phyloP scores from a whole-genome alignment of 176 grass and related monocot genomes.

The Musa troglodytarum region DNA sequence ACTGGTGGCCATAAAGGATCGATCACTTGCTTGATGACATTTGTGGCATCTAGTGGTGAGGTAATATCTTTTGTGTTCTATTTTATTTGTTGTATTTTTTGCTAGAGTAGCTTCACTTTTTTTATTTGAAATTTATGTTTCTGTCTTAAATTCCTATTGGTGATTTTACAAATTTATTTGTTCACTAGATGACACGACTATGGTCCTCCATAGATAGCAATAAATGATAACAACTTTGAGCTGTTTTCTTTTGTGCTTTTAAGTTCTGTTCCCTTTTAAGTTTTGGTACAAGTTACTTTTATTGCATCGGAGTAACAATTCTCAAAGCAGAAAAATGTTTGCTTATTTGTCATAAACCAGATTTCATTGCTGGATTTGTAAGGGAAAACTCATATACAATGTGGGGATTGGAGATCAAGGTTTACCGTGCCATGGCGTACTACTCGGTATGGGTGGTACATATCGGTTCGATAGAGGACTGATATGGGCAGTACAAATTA shows the following conservation, averaged over 20 bases:
- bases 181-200: background rate
- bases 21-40: slow-evolving; percentile 92
- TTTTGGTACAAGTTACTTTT: background rate
- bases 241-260: background rate
- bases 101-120: slow-evolving; percentile 8
- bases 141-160: background rate
- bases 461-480: too few relatives aligned
- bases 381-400: background rate
- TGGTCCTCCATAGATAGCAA: background rate
- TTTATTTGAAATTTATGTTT: background rate
- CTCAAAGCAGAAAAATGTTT: too few relatives aligned
- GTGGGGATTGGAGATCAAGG: too few relatives aligned
- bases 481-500: too few relatives aligned
- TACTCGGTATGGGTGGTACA: too few relatives aligned
- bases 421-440: too few relatives aligned
- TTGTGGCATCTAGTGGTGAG: slow-evolving; percentile 79
- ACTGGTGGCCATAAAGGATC: slow-evolving; percentile 98
- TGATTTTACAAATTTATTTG: background rate
- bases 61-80: slow-evolving; percentile 29
- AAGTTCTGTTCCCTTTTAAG: background rate
- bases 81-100: background rate
- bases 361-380: background rate
- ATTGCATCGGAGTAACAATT: background rate
- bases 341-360: background rate
- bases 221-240: background rate